Percentiles rank a stretch among this genome's conserved stretches.
phyloP scores from a whole-genome alignment of 495 filamentous ascomycete species.

The Aspergillus cavernicola region DNA sequence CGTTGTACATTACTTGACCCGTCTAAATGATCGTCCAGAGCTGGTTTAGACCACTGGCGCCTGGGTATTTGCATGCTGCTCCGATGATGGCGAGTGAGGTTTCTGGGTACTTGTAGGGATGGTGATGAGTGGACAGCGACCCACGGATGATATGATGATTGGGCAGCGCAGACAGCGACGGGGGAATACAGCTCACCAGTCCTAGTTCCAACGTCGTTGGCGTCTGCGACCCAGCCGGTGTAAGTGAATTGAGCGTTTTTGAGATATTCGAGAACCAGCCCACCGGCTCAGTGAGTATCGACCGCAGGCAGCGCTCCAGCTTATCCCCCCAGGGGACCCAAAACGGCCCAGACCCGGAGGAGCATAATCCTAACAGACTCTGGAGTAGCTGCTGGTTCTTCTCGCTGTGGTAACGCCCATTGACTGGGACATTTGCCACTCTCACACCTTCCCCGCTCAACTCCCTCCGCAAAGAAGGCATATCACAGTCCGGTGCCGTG shows the following conservation, averaged over 20 bases:
- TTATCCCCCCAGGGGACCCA: background rate
- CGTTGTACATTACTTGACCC: constrained; percentile 15
- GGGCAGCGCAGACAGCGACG: background rate
- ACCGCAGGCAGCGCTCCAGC: background rate
- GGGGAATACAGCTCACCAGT: background rate
- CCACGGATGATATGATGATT: background rate
- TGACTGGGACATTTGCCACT: background rate
- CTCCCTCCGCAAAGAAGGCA: background rate
- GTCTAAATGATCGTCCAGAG: constrained; percentile 36
- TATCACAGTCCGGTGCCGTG: background rate
- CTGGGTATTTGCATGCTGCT: constrained; percentile 39
- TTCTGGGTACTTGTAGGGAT: background rate
- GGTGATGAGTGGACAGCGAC: background rate
- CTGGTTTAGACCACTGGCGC: constrained; percentile 33
- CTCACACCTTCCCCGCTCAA: background rate
- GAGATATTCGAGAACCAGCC: background rate
- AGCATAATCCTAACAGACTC: background rate
- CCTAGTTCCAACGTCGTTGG: background rate
- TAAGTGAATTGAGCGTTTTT: background rate
- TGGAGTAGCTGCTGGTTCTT: background rate
- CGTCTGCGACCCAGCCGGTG: background rate
- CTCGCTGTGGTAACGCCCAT: background rate
- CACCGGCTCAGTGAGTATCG: background rate
- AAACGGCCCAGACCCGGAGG: background rate
- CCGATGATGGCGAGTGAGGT: constrained; percentile 37